Evolutionary conservation across 192 early-diverging fungal species (phyloP), one percentile per base, ranked within the genome.

Genomic region (Geranomyces michiganensis): DNA sequence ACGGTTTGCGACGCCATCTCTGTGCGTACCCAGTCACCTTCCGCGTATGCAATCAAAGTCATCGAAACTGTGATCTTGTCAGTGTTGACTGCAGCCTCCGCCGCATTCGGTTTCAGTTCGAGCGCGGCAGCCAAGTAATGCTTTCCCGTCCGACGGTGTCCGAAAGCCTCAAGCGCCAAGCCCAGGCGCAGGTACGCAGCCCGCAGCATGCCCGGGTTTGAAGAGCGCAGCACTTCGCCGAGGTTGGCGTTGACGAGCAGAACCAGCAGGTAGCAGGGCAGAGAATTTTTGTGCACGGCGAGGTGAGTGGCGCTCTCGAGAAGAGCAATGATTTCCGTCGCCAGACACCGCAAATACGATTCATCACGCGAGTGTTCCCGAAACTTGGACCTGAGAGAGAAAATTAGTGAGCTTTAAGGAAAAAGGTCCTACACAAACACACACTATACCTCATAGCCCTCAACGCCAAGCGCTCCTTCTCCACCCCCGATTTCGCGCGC

Each of bases 281-380:
- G 24, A 7, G 19, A 24, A 1, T 65, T 65, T 24, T 48, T 30
- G 22, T 65, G 64, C 10, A 65, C 41, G 44, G 64, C 47, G 64
- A 65, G n/a, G 43, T 65, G 64, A 19, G 43, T 12, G 21, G 64
- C 47, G 64, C 43, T 49, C 13, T 65, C 64, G 30, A 65, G 43
- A 17, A 65, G 45, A 6, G 49, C 14, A 30, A 65, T 0, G 64
- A 45, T 22, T 3, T 65, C 64, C 0, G 15, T 29, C 10, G 9
- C 6, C 14, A 55, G 51, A 8, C 14, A 2, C 4, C 19, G 19
- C 14, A 55, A 27, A 27, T 55, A 55, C 21, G 19, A 4, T 55
- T n/a, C 21, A 27, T 55, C 51, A 15, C 15, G 4, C 21, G 51
- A 3, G 36, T 41, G 36, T 7, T 41, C 36, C 36, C 36, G 36